phyloP scores from a whole-genome alignment of 1,284 basidiomycete species.

The Boletellus deceptivus region DNA sequence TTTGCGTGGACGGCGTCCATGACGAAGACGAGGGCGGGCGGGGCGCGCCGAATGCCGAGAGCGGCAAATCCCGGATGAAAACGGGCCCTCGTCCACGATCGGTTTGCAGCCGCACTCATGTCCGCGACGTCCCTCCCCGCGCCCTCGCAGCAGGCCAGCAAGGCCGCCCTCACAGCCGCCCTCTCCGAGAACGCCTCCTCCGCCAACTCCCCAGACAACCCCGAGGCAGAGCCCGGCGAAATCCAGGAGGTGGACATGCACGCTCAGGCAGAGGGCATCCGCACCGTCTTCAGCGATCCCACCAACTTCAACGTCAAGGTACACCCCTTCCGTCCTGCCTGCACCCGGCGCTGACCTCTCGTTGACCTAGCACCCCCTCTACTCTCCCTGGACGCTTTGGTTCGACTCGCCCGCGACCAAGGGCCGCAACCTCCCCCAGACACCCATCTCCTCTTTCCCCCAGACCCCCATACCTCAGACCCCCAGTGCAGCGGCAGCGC shows the following conservation, averaged over 20 bases:
- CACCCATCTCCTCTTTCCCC: slow-evolving; percentile 75
- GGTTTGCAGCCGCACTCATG: slow-evolving; percentile 16
- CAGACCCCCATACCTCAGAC: slow-evolving; percentile 69
- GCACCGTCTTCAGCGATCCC: slow-evolving; percentile 89
- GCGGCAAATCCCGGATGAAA: slow-evolving; percentile 28
- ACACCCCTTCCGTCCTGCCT: slow-evolving; percentile 18
- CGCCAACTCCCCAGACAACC: slow-evolving; percentile 40
- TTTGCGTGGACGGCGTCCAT: slow-evolving; percentile 81
- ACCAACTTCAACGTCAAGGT: slow-evolving; percentile 92
- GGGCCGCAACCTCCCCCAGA: slow-evolving; percentile 83
- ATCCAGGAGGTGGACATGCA: slow-evolving; percentile 80
- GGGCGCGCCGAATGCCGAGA: slow-evolving; percentile 1
- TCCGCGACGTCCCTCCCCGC: slow-evolving; percentile 44
- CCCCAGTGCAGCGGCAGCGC: slow-evolving; percentile 64
- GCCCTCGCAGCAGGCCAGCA: slow-evolving; percentile 67
- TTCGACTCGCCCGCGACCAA: slow-evolving; percentile 93
- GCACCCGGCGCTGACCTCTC: slow-evolving; percentile 7
- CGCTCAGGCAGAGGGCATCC: slow-evolving; percentile 75
- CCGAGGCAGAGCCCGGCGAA: slow-evolving; percentile 63
- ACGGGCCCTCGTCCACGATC: not conserved
- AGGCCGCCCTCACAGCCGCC: slow-evolving; percentile 69
- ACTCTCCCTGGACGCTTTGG: slow-evolving; percentile 95
- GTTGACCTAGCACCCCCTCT: slow-evolving; percentile 76
- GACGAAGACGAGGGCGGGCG: slow-evolving; percentile 1
- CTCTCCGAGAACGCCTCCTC: slow-evolving; percentile 50